Evolutionary conservation across 345 rosid species (phyloP).

Genomic region (Ceriops zippeliana): DNA sequence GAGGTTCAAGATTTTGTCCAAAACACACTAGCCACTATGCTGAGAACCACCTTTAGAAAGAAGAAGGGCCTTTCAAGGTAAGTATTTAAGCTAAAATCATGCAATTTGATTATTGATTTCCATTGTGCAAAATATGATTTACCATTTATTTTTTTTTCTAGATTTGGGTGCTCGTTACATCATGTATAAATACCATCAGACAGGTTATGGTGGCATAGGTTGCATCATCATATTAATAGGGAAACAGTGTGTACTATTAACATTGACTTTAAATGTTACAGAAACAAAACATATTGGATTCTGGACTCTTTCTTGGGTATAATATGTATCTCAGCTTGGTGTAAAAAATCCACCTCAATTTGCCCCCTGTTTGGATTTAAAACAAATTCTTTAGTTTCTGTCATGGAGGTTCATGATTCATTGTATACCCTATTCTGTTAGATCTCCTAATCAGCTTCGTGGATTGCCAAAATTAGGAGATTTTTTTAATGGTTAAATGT

Average conservation of each 20-base stretch:
- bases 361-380: too few species aligned
- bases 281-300: not conserved
- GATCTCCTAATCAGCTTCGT: too few species aligned
- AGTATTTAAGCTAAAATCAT: slow-evolving; percentile 14
- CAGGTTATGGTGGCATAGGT: not conserved
- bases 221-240: not conserved
- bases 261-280: not conserved
- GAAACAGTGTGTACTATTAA: not conserved
- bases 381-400: too few species aligned
- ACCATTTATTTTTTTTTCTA: not conserved
- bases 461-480: too few species aligned
- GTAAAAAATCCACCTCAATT: too few species aligned
- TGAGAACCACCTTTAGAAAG: slow-evolving; percentile 89
- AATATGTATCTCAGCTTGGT: too few species aligned
- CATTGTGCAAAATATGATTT: not conserved
- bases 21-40: slow-evolving; percentile 89
- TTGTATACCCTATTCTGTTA: too few species aligned
- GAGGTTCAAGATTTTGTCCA: slow-evolving; percentile 99
- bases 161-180: not conserved
- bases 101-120: not conserved
- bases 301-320: too few species aligned
- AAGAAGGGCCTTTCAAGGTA: slow-evolving; percentile 95
- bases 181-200: not conserved
- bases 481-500: too few species aligned
- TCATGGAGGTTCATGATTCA: too few species aligned